Evolutionary conservation across 257 asterid genomes (phyloP).

Genomic region (Anisodus tanguticus): DNA sequence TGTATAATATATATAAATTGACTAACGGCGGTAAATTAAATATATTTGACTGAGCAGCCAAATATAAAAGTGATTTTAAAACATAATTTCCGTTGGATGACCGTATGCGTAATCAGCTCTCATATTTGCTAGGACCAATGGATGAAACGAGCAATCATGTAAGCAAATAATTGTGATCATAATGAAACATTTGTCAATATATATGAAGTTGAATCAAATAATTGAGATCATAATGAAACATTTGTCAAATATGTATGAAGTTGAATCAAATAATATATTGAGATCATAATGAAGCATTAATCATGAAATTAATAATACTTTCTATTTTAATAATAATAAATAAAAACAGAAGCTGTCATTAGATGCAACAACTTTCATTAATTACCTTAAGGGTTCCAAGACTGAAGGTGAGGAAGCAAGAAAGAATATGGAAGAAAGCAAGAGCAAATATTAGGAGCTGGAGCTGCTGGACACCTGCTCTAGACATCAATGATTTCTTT

Average conservation of each 20-base stretch:
- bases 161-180: background rate
- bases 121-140: background rate
- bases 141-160: background rate
- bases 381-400: slow-evolving; percentile 72
- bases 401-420: slow-evolving; percentile 70
- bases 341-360: no score
- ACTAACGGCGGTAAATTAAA: no score
- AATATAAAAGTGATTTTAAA: no score
- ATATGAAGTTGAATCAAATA: no score
- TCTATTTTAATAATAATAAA: background rate
- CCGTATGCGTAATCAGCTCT: background rate
- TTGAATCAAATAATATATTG: background rate
- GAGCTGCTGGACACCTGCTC: slow-evolving; percentile 66
- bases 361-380: background rate
- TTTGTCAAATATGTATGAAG: background rate
- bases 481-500: slow-evolving; percentile 63
- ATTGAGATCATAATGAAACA: no score
- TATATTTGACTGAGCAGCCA: no score
- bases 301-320: background rate
- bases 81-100: background rate
- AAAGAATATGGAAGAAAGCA: slow-evolving; percentile 72
- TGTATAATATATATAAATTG: no score
- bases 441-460: slow-evolving; percentile 69
- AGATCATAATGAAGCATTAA: background rate
- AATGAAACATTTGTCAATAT: background rate